phyloP scores from a whole-genome alignment of 164 flowering plant genomes.

The Aristolochia contorta region DNA sequence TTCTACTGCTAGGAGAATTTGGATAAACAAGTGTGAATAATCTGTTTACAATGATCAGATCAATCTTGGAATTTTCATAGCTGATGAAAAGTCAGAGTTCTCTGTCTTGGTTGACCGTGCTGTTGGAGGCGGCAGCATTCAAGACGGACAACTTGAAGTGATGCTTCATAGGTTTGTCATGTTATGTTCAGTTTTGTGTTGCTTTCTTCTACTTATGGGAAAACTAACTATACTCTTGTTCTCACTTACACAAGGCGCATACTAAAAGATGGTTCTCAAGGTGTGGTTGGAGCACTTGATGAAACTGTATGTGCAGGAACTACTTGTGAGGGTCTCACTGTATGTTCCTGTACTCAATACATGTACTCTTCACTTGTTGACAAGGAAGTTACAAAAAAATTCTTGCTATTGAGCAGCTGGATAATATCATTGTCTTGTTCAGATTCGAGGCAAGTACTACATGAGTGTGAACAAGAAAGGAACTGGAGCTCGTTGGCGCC shows the following conservation, averaged over 20 bases:
- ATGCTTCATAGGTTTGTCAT: conserved; percentile 73
- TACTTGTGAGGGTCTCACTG: conserved; percentile 68
- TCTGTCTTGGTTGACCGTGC: conserved; percentile 92
- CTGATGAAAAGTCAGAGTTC: conserved; percentile 53
- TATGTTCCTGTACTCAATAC: conserved; percentile 13
- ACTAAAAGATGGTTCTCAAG: conserved; percentile 50
- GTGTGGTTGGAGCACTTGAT: conserved; percentile 73
- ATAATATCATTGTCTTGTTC: conserved; percentile 1
- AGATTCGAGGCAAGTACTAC: conserved; percentile 78
- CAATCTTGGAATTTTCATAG: conserved; percentile 62
- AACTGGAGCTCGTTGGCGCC: conserved; percentile 62
- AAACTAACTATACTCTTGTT: background rate
- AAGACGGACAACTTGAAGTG: conserved; percentile 74
- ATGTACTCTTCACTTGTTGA: background rate
- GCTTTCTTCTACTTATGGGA: background rate
- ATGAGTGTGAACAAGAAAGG: conserved; percentile 48
- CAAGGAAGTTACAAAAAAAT: too few species aligned
- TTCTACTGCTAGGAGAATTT: too few species aligned
- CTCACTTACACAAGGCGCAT: conserved; percentile 35
- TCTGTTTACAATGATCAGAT: conserved; percentile 31
- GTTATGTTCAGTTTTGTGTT: background rate
- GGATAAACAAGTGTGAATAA: too few species aligned
- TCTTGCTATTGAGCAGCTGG: background rate
- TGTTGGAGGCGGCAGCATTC: conserved; percentile 69
- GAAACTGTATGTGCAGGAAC: conserved; percentile 48